Evolutionary conservation across 495 filamentous ascomycete species (phyloP).

Genomic region (Penicillium canariense): DNA sequence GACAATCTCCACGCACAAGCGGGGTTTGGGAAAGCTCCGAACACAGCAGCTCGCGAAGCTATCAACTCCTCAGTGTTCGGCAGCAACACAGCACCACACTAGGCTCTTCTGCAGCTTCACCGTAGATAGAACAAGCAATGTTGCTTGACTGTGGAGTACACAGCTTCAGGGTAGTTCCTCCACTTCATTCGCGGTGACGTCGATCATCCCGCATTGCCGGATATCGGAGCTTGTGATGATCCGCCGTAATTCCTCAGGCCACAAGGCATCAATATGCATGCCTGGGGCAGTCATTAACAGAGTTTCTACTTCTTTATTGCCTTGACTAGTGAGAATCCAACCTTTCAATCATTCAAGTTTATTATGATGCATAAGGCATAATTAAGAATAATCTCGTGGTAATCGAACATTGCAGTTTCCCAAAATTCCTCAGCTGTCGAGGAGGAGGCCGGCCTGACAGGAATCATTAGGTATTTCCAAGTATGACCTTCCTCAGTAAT

Average conservation of each 20-base stretch:
- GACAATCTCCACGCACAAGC: conserved; percentile 15
- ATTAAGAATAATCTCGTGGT: too few relatives aligned
- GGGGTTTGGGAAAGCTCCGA: conserved; percentile 1
- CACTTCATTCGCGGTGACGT: conserved; percentile 24
- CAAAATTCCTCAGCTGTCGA: too few relatives aligned
- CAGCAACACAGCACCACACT: not conserved
- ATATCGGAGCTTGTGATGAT: conserved; percentile 16
- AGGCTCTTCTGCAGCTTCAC: not conserved
- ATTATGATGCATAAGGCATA: too few relatives aligned
- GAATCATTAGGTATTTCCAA: too few relatives aligned
- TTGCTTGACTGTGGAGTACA: not conserved
- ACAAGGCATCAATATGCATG: conserved; percentile 13
- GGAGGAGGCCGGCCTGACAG: too few relatives aligned
- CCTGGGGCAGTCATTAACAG: not conserved
- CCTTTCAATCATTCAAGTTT: too few relatives aligned
- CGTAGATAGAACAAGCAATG: not conserved
- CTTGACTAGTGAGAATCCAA: too few relatives aligned
- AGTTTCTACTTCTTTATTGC: not conserved
- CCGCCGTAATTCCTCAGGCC: conserved; percentile 16
- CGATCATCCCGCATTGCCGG: conserved; percentile 32
- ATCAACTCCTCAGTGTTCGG: not conserved
- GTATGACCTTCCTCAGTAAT: too few relatives aligned
- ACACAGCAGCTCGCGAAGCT: not conserved
- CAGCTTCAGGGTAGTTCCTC: conserved; percentile 3
- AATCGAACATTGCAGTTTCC: too few relatives aligned